Percentiles rank a stretch among this genome's conserved stretches.
phyloP scores from a whole-genome alignment of 805 yeast species.

The Myxozyma melibiosi region DNA sequence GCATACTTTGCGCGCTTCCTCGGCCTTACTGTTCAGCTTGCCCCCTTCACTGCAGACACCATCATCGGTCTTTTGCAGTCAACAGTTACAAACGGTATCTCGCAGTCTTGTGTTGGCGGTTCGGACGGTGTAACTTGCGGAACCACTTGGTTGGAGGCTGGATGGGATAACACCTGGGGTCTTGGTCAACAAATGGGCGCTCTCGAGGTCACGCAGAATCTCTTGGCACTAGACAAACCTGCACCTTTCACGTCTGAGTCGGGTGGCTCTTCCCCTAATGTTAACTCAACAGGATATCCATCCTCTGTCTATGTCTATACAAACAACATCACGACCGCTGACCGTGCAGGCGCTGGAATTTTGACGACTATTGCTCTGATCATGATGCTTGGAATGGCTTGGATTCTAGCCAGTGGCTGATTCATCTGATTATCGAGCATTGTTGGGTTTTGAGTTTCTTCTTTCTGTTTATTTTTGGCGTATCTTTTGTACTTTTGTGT shows the following conservation, averaged over 20 bases:
- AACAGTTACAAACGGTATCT: conserved; percentile 70
- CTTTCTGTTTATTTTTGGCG: neutral
- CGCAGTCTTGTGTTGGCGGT: conserved; percentile 84
- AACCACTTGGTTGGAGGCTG: conserved; percentile 64
- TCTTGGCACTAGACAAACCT: conserved; percentile 36
- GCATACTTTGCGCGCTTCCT: conserved; percentile 77
- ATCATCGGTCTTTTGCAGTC: conserved; percentile 44
- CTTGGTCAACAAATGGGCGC: conserved; percentile 92
- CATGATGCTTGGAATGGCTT: conserved; percentile 23
- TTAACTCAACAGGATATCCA: conserved; percentile 5
- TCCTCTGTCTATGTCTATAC: neutral
- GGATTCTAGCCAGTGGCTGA: conserved; percentile 17
- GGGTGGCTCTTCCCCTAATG: conserved; percentile 48
- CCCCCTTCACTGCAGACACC: conserved; percentile 52
- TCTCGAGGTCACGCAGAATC: conserved; percentile 59
- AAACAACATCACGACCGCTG: conserved; percentile 11
- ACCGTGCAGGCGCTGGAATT: conserved; percentile 31
- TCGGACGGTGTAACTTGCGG: conserved; percentile 89
- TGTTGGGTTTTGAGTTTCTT: neutral
- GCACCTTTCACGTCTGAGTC: conserved; percentile 47
- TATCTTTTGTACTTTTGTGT: neutral
- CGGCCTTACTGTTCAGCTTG: conserved; percentile 71
- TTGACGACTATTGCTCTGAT: conserved; percentile 17
- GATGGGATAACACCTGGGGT: conserved; percentile 77
- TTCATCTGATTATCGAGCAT: neutral